Evolutionary conservation across 768 basidiomycete species (phyloP).

Genomic region (Xerocomellus intermedius): DNA sequence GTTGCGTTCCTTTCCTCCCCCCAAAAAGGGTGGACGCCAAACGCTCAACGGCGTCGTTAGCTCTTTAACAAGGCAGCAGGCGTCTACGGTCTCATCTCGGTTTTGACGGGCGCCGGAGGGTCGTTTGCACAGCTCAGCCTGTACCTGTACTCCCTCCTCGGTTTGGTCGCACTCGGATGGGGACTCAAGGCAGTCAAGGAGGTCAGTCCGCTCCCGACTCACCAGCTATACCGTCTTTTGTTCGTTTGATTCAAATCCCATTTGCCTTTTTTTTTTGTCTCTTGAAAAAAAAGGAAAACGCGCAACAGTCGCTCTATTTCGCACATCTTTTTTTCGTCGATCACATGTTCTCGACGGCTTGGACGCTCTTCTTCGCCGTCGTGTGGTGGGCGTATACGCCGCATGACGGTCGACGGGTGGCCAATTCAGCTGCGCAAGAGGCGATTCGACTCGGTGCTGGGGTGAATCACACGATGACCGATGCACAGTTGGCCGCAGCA

Average conservation of each 20-base stretch:
- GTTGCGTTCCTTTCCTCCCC: conserved; percentile 28
- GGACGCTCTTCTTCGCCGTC: conserved; percentile 90
- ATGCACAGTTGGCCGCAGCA: conserved; percentile 63
- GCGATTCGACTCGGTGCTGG: conserved; percentile 68
- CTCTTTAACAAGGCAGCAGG: conserved; percentile 97
- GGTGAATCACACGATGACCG: conserved; percentile 53
- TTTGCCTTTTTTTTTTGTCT: background rate
- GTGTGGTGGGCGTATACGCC: conserved; percentile 90
- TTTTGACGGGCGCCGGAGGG: conserved; percentile 88
- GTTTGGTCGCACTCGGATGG: conserved; percentile 80
- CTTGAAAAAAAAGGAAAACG: conserved; percentile 66
- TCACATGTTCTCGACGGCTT: conserved; percentile 84
- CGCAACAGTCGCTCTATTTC: conserved; percentile 80
- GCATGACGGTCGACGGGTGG: conserved; percentile 81
- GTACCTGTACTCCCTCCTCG: conserved; percentile 89
- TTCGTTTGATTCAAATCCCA: conserved; percentile 10
- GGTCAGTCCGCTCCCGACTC: conserved; percentile 45
- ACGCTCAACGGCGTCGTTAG: conserved; percentile 36
- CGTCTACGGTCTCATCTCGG: conserved; percentile 91
- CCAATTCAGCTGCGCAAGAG: conserved; percentile 86
- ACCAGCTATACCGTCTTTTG: background rate
- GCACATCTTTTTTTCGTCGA: conserved; percentile 92
- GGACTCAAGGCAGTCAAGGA: conserved; percentile 83
- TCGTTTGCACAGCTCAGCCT: conserved; percentile 89
- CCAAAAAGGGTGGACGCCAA: background rate